Evolutionary conservation across 805 yeast genomes (phyloP).

Genomic region (Saturnispora mendoncae): DNA sequence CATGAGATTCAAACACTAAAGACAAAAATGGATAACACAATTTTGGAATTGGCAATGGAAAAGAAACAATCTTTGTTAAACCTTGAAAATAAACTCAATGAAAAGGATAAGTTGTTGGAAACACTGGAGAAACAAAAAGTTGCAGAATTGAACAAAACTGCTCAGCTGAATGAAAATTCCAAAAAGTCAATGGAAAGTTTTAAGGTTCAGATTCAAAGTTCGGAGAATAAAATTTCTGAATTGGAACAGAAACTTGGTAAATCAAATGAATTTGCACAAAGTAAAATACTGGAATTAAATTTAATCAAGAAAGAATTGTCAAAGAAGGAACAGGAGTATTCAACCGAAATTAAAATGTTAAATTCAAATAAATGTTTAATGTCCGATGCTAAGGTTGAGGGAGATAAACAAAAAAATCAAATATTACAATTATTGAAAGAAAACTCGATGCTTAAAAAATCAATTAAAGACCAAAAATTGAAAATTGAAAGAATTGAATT

Average conservation of each 20-base stretch:
- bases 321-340: constrained; percentile 17
- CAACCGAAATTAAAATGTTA: not conserved
- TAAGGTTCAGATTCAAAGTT: not conserved
- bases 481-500: not conserved
- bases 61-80: constrained; percentile 18
- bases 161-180: not conserved
- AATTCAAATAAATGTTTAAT: not conserved
- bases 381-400: not conserved
- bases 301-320: constrained; percentile 19
- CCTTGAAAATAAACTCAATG: constrained; percentile 19
- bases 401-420: not conserved
- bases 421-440: not conserved
- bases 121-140: not conserved
- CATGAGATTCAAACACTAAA: not conserved
- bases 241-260: not conserved
- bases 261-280: constrained; percentile 1
- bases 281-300: not conserved
- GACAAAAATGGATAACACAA: not conserved
- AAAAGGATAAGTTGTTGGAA: not conserved
- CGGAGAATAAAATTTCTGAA: not conserved
- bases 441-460: not conserved
- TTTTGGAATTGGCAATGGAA: constrained; percentile 5
- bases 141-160: not conserved
- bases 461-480: not conserved
- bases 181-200: not conserved